phyloP scores from a whole-genome alignment of 768 basidiomycete genomes.

The Postia placenta region DNA sequence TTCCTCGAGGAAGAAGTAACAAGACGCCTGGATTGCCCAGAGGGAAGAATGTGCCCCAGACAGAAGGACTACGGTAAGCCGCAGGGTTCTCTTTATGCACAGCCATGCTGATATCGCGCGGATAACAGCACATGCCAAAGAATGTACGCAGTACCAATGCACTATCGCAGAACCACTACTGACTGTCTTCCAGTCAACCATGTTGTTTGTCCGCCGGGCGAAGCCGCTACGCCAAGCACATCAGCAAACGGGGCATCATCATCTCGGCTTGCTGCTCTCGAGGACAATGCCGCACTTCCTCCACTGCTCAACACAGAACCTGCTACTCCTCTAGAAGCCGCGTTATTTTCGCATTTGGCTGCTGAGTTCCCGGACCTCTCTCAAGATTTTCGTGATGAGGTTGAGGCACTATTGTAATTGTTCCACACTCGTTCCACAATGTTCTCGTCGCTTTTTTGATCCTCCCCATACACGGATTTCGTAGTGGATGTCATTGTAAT shows the following conservation, averaged over 20 bases:
- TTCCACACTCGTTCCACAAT: not conserved
- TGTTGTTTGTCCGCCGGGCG: too few species aligned
- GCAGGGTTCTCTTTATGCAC: slow-evolving; percentile 5
- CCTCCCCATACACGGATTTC: too few species aligned
- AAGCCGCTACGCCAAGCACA: too few species aligned
- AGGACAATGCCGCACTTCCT: not conserved
- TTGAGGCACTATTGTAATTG: slow-evolving; percentile 19
- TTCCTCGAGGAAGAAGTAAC: slow-evolving; percentile 49
- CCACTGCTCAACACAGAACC: not conserved
- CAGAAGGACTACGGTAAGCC: slow-evolving; percentile 64
- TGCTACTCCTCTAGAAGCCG: slow-evolving; percentile 5
- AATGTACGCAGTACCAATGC: slow-evolving; percentile 51
- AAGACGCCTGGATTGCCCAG: slow-evolving; percentile 61
- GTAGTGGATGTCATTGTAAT: too few species aligned
- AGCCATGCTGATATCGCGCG: not conserved
- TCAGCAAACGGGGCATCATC: not conserved
- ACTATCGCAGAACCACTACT: not conserved
- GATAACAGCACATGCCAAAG: slow-evolving; percentile 58
- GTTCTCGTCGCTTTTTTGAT: not conserved
- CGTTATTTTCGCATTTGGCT: slow-evolving; percentile 4
- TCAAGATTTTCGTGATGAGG: slow-evolving; percentile 17
- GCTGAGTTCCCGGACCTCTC: slow-evolving; percentile 10
- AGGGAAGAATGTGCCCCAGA: slow-evolving; percentile 50
- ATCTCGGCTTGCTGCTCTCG: not conserved
- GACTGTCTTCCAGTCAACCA: slow-evolving; percentile 25